Base-by-base conservation (phyloP, 2,329 filamentous ascomycete species). In the Gaeumannomyces tritici region DNA sequence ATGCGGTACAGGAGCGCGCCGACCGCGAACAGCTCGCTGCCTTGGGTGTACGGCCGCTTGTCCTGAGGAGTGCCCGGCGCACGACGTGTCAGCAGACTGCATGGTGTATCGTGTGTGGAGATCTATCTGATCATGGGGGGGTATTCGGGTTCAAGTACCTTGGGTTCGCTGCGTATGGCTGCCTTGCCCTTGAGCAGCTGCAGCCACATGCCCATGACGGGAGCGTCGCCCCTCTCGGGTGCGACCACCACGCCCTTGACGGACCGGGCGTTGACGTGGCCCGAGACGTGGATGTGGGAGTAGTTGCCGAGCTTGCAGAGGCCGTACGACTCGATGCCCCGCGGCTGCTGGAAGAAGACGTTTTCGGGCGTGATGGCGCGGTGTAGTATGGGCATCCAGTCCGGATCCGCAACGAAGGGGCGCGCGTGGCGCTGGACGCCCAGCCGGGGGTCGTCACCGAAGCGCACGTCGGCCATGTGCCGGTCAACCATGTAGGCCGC, bases 271-370 rank as follows among this genome's bases (percentile, higher is more conserved):
- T 60, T 62, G 51, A 71, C 67, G 57, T 78, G 75, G 55, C 73
- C 73, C n/a, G 76, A 75, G 13, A 81, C 71, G 29, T 69, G 70
- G 21, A 76, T 74, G n/a, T 68, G 67, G 56, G 72, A 67, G 62
- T 80, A 82, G 55, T 79, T 76, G 18, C 81, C 81, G 62, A 85
- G 70, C 71, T 83, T 85, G 66, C 81, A 83, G 31, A 73, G 67
- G 0, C 82, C 83, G 66, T 83, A 85, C 35, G 75, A 77, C 70
- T 83, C 81, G 15, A 64, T 69, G 2, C 78, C 78, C 15, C 72
- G 71, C 47, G 80, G 76, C 61, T 79, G 75, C 69, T 79, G 75
- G 66, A 85, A 76, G 68, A 78, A 81, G 62, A 85, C 76, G 66
- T 81, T 81, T n/a, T 66, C 67, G 0, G 81, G 75, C 60, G 63